phyloP scores from a whole-genome alignment of 257 asterid genomes.

The Nyctanthes arbortristis region DNA sequence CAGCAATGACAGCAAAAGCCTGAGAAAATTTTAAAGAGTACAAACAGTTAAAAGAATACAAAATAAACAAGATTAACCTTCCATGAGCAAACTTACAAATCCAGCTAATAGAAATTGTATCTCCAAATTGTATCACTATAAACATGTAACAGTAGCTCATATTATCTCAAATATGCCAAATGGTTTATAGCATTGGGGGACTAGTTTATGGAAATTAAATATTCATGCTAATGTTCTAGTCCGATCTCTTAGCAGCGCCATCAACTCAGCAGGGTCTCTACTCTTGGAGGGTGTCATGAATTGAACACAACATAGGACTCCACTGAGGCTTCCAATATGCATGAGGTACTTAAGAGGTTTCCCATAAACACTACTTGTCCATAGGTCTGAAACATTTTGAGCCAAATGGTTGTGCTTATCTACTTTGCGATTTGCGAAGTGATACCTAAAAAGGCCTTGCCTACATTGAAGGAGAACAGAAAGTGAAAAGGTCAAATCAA shows the following conservation, averaged over 20 bases:
- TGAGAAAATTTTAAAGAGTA: slow-evolving; percentile 30
- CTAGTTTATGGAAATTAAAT: background rate
- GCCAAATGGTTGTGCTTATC: slow-evolving; percentile 5
- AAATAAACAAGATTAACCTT: background rate
- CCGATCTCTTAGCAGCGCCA: background rate
- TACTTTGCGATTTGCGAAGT: background rate
- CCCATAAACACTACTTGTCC: background rate
- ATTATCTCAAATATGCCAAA: background rate
- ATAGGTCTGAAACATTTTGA: background rate
- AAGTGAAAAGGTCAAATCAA: background rate
- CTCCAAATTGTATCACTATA: background rate
- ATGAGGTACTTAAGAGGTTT: background rate
- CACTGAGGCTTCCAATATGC: background rate
- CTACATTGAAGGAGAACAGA: background rate
- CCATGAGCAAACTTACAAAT: background rate
- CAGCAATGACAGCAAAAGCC: slow-evolving; percentile 97
- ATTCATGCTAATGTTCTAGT: background rate
- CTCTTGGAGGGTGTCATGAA: background rate
- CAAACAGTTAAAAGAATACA: background rate
- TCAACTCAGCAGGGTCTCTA: background rate
- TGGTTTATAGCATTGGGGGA: background rate
- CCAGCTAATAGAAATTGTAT: background rate
- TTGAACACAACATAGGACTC: background rate
- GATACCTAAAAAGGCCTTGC: background rate
- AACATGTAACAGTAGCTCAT: background rate